Evolutionary conservation across 202 grass and related monocot species (phyloP).

Genomic region (Setaria italica): DNA sequence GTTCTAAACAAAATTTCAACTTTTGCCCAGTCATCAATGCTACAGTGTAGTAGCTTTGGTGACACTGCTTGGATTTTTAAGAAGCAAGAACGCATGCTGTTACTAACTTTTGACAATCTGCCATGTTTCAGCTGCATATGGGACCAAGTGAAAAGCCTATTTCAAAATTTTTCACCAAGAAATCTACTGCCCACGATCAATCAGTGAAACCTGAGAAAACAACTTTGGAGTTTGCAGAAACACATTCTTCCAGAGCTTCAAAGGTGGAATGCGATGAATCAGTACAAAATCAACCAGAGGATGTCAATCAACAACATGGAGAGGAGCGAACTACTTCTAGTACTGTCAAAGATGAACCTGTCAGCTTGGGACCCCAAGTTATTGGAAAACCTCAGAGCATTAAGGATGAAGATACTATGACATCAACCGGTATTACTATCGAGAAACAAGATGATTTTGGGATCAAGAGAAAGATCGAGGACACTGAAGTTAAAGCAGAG

Average conservation of each 20-base stretch:
- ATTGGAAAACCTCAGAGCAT: constrained; percentile 26
- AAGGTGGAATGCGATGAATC: constrained; percentile 49
- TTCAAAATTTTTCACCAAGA: constrained; percentile 77
- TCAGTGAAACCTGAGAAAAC: constrained; percentile 33
- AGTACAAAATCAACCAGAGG: constrained; percentile 39
- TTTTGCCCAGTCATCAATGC: background rate
- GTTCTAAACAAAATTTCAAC: background rate
- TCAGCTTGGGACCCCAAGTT: constrained; percentile 34
- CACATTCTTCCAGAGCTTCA: constrained; percentile 16
- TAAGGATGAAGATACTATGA: constrained; percentile 32
- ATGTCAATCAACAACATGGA: constrained; percentile 10
- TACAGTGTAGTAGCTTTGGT: background rate
- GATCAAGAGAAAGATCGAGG: constrained; percentile 64
- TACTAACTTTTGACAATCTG: constrained; percentile 11
- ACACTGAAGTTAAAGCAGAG: constrained; percentile 34
- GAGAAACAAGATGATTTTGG: constrained; percentile 29
- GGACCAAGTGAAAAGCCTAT: constrained; percentile 66
- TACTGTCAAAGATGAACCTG: constrained; percentile 45
- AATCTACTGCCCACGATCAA: constrained; percentile 42
- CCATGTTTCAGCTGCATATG: constrained; percentile 55
- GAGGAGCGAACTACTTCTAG: constrained; percentile 17
- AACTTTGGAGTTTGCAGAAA: constrained; percentile 24
- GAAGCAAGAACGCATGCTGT: background rate
- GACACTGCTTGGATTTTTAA: background rate
- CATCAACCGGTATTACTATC: background rate